Evolutionary conservation across 108 stramenopile species (phyloP).

Genomic region (Nitzschia palea): DNA sequence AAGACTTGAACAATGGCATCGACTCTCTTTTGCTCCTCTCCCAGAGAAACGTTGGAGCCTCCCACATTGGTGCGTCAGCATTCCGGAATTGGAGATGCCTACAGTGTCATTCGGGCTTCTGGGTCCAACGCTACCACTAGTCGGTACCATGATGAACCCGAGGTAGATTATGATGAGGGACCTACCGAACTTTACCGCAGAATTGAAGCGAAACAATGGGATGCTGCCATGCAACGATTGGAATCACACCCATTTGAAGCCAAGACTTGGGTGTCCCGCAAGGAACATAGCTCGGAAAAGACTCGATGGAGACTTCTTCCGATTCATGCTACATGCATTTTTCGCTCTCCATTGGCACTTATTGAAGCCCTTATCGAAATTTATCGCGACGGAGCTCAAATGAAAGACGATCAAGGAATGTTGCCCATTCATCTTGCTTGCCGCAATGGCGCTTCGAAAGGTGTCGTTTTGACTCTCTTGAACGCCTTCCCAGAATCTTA

Average conservation of each 20-base stretch:
- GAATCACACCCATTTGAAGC: conserved; percentile 68
- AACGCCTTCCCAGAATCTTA: conserved; percentile 67
- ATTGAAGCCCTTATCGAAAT: conserved; percentile 75
- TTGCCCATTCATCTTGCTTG: conserved; percentile 86
- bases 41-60: conserved; percentile 17
- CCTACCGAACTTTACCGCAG: conserved; percentile 76
- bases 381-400: conserved; percentile 72
- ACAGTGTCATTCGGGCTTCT: conserved; percentile 32
- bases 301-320: conserved; percentile 79
- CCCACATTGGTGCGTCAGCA: conserved; percentile 25
- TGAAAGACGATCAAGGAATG: conserved; percentile 91
- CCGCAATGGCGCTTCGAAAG: conserved; percentile 84
- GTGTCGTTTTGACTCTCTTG: conserved; percentile 73
- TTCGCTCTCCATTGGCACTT: conserved; percentile 71
- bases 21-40: conserved; percentile 30
- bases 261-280: conserved; percentile 76
- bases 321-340: conserved; percentile 78
- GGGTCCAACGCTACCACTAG: conserved; percentile 13
- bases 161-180: conserved; percentile 79
- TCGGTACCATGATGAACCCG: conserved; percentile 50
- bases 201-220: conserved; percentile 86
- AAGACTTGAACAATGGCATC: conserved; percentile 14
- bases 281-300: conserved; percentile 56
- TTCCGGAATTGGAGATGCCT: conserved; percentile 49
- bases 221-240: conserved; percentile 65